Conservation (phyloP, 352 stramenopile species). For the Pythium monospermum region DNA sequence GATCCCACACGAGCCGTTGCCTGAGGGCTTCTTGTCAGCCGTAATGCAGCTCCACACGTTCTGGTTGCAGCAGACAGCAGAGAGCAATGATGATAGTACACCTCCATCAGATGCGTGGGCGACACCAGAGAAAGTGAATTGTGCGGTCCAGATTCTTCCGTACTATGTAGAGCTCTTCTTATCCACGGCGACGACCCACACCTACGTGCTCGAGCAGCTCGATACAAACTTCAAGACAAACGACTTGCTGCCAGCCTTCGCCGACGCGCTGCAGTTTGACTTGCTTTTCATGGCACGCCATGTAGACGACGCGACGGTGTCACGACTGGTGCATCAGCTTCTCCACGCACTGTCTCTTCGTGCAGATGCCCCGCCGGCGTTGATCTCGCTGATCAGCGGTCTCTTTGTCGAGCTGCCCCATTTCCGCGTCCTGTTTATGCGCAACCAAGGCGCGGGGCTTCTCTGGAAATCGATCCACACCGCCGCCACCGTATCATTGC, state of each 20-base stretch:
- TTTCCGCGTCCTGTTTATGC: slow-evolving; percentile 43
- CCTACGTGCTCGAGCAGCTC: background rate
- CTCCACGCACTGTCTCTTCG: slow-evolving; percentile 41
- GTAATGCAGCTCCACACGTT: slow-evolving; percentile 33
- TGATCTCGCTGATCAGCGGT: slow-evolving; percentile 40
- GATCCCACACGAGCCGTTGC: slow-evolving; percentile 39
- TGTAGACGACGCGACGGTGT: slow-evolving; percentile 34
- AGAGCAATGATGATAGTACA: no score
- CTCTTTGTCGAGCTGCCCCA: slow-evolving; percentile 25
- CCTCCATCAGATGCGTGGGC: no score
- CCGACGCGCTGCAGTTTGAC: slow-evolving; percentile 28
- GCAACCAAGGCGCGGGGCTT: slow-evolving; percentile 29
- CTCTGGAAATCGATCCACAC: slow-evolving; percentile 52
- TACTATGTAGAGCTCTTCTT: slow-evolving; percentile 22
- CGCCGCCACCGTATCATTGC: slow-evolving; percentile 1
- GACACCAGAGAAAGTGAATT: slow-evolving; percentile 11
- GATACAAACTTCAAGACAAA: background rate
- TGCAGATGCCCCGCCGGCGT: slow-evolving; percentile 25
- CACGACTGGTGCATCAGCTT: slow-evolving; percentile 37
- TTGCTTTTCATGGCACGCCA: slow-evolving; percentile 32
- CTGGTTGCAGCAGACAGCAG: slow-evolving; percentile 4
- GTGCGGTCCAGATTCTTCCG: slow-evolving; percentile 6
- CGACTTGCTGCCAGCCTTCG: slow-evolving; percentile 30
- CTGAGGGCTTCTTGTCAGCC: slow-evolving; percentile 27
- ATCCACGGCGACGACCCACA: slow-evolving; percentile 3